Conservation (phyloP, 225 moss, liverwort and hornwort genomes). For the Thuidium tamariscinum region DNA sequence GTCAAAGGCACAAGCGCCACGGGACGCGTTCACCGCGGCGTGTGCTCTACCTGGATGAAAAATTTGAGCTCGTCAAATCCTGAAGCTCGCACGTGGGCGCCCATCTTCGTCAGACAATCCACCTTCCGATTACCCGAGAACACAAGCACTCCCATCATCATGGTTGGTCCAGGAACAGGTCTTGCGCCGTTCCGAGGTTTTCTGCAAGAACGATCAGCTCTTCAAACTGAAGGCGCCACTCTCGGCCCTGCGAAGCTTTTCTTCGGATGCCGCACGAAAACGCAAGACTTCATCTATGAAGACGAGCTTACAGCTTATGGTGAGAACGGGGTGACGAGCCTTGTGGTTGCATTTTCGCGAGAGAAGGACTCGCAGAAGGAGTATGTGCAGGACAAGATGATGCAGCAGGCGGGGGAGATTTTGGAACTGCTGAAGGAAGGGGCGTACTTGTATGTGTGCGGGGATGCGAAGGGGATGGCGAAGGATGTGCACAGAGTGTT, state of each 20-base stretch:
- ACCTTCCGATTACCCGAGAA: conserved; percentile 64
- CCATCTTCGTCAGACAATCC: conserved; percentile 81
- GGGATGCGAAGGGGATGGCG: conserved; percentile 97
- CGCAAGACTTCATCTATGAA: conserved; percentile 82
- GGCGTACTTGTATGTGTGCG: conserved; percentile 81
- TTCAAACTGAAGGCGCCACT: conserved; percentile 32
- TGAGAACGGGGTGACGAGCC: conserved; percentile 47
- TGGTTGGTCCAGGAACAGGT: conserved; percentile 95
- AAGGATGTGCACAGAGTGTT: conserved; percentile 77
- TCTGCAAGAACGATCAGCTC: conserved; percentile 68
- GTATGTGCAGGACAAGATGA: conserved; percentile 85
- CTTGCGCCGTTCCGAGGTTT: conserved; percentile 92
- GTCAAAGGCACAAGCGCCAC: conserved; percentile 59
- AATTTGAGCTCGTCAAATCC: conserved; percentile 19
- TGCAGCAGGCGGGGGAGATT: conserved; percentile 47
- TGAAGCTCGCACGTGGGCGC: conserved; percentile 40
- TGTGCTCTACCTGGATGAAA: conserved; percentile 98
- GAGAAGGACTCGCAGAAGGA: conserved; percentile 57
- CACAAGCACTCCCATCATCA: conserved; percentile 50
- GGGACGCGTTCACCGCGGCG: conserved; percentile 73
- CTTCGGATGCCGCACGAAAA: conserved; percentile 80
- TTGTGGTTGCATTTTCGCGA: conserved; percentile 67
- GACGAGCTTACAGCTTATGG: conserved; percentile 47
- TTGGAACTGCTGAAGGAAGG: conserved; percentile 50
- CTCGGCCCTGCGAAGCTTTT: conserved; percentile 78